Evolutionary conservation across 1,284 basidiomycete species (phyloP), one percentile per base, ranked within the genome.

Genomic region (Microbotryum intermedium): DNA sequence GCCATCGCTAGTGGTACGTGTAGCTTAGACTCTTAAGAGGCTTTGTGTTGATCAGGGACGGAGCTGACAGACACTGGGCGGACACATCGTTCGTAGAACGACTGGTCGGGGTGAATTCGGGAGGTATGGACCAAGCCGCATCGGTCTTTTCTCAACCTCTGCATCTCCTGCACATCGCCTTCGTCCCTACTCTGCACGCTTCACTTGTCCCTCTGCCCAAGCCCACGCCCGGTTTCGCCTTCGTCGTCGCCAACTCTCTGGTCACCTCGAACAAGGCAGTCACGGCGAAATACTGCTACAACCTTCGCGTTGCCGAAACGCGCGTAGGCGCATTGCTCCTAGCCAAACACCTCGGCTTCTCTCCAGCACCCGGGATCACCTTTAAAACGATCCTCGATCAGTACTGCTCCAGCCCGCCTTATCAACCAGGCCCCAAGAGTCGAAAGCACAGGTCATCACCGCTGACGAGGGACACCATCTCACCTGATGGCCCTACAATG

Each of bases 171-270:
- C 67, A 71, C 61, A 61, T 71, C 46, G 64, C 66, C 23, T 92
- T 91, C 79, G 85, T 83, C 73, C 90, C 89, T 7, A 76, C 76
- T n/a, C 81, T 92, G 16, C 72, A 77, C 43, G 85, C 84, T 0
- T 79, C 81, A 34, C 81, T 84, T 0, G 81, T 84, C 16, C 82
- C 82, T 0, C 79, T 78, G 7, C 82, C 16, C 2, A 58, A 57
- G n/a, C 70, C 70, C 2, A 48, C 64, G 11, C 69, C 70, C 8
- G 55, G 58, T 7, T 64, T 73, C 50, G 83, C 84, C 7, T 84
- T 92, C 70, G 85, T 91, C 57, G 84, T 85, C 70, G 86, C 88
- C 16, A 90, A 92, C 76, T 88, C 87, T 20, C 82, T 90, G 44
- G 84, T 90, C 30, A 83, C 86, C n/a, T 84, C 65, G 23, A 60